These are phyloP conservation scores for Sideroxylon spinosum DNA, from an alignment of 179 eudicot species.

Conservation along the genomic window DNA sequence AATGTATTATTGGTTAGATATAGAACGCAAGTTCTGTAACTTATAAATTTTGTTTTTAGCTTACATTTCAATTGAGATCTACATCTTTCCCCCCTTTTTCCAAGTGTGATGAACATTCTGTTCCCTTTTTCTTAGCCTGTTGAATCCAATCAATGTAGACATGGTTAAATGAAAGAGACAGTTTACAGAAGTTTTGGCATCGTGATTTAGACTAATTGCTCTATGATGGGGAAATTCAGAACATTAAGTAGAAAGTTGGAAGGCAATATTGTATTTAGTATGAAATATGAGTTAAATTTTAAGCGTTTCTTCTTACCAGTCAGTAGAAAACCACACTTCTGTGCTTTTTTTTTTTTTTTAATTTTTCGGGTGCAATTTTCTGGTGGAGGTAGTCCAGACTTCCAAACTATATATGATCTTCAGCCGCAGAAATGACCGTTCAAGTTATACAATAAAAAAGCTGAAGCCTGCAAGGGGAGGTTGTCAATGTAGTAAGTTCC, in stretches of 20 bases:
- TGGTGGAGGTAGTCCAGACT: background rate
- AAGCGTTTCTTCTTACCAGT: background rate
- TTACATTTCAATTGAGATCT: background rate
- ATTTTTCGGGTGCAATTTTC: background rate
- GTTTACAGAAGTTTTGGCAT: slow-evolving; percentile 1
- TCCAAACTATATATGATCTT: background rate
- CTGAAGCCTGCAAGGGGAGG: background rate
- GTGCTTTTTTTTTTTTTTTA: background rate
- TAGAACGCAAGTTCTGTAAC: slow-evolving; percentile 25
- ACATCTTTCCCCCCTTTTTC: background rate
- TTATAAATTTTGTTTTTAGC: slow-evolving; percentile 7
- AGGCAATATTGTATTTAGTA: background rate
- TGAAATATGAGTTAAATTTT: background rate
- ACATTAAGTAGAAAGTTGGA: background rate
- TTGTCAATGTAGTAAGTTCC: background rate
- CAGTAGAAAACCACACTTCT: background rate
- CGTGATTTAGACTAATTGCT: background rate
- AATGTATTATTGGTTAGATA: slow-evolving; percentile 9
- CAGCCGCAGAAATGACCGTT: background rate
- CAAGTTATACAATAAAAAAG: background rate
- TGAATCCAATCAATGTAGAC: slow-evolving; percentile 13
- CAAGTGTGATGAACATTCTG: background rate
- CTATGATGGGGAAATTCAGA: background rate
- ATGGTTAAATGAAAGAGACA: background rate
- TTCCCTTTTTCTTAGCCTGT: background rate